Conservation (phyloP, 495 filamentous ascomycete species). For the Cenococcum geophilum region DNA sequence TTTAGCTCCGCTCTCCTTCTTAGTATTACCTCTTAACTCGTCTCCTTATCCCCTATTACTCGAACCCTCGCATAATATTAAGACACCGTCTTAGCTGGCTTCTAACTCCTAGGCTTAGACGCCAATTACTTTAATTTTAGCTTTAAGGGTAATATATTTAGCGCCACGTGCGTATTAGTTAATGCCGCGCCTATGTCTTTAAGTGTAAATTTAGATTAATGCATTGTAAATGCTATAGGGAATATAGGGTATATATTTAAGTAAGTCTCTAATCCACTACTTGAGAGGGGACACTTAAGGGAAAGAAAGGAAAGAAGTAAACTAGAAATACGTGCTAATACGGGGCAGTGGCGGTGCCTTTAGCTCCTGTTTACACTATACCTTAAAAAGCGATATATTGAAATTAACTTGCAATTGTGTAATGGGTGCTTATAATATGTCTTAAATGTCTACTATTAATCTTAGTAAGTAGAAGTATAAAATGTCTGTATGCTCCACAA, state of each 20-base stretch:
- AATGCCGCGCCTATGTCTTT: neutral
- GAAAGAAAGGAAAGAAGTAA: neutral
- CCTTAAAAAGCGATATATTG: neutral
- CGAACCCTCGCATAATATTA: neutral
- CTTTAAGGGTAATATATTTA: neutral
- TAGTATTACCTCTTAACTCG: no score
- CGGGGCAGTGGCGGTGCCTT: no score
- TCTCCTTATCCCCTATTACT: neutral
- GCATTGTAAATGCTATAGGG: neutral
- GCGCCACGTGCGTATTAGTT: no score
- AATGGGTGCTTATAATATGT: neutral
- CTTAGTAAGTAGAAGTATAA: no score
- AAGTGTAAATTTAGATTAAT: neutral
- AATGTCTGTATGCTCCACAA: neutral
- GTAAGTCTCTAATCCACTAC: neutral
- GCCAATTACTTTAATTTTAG: neutral
- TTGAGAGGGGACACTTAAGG: no score
- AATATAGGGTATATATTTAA: no score
- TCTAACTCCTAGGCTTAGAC: neutral
- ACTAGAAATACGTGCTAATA: no score
- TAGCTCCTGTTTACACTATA: no score
- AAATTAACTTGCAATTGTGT: neutral
- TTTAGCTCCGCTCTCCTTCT: no score
- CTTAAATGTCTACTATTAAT: no score
- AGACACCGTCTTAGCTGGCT: neutral